A percentile compares a stretch with the other conserved stretches of the same genome.
These are phyloP conservation scores for Backusella mclennaniae DNA, from an alignment of 192 early-diverging fungal genomes.

Conservation along the genomic window DNA sequence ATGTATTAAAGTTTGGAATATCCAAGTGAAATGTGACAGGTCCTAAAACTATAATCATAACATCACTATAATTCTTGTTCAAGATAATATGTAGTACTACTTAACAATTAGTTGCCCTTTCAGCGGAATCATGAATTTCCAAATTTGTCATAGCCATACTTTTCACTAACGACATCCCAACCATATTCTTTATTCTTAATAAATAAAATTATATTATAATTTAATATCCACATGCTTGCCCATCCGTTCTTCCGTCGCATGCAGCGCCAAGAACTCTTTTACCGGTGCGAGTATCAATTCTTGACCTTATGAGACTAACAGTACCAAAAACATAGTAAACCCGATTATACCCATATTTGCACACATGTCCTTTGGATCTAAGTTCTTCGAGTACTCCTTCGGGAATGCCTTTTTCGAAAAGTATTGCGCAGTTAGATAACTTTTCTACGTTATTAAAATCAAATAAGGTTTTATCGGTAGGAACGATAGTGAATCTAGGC, in stretches of 20 bases:
- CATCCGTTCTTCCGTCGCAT: constrained; percentile 57
- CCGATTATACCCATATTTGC: constrained; percentile 1
- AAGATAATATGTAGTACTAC: too few species aligned
- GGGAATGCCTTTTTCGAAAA: constrained; percentile 63
- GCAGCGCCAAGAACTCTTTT: constrained; percentile 45
- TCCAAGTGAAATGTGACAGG: too few species aligned
- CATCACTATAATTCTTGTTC: too few species aligned
- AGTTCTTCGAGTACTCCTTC: constrained; percentile 44
- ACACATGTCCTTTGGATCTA: constrained; percentile 55
- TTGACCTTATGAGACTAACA: constrained; percentile 61
- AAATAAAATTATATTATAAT: not conserved
- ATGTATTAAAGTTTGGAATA: too few species aligned
- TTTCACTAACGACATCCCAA: not conserved
- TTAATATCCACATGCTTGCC: constrained; percentile 50
- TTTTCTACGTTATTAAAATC: constrained; percentile 9
- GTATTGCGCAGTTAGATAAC: constrained; percentile 37
- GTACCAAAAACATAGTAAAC: constrained; percentile 58
- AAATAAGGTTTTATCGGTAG: constrained; percentile 25
- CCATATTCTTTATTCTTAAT: not conserved
- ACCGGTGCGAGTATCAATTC: constrained; percentile 37
- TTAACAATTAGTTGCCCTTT: too few species aligned
- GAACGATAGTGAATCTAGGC: constrained; percentile 62
- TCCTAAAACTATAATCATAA: too few species aligned
- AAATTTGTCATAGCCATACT: too few species aligned
- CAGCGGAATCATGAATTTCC: too few species aligned